Percentiles rank a stretch among this genome's conserved stretches.
These are phyloP conservation scores for Coniochaeta sp. DNA, from an alignment of 2,329 filamentous ascomycete species.

Conservation along the genomic window DNA sequence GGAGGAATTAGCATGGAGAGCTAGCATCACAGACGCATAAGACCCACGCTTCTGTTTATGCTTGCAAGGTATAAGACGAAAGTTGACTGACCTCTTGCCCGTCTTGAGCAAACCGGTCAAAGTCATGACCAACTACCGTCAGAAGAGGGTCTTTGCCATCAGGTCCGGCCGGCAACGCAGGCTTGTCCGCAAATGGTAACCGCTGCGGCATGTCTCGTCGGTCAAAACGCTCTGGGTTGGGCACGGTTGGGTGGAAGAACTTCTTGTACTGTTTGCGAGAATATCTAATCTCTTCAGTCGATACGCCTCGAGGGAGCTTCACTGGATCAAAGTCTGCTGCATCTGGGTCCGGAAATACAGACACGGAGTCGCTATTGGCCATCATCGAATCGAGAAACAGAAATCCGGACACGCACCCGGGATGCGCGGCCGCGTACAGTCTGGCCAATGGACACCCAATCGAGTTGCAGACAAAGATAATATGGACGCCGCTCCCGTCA, in stretches of 20 bases:
- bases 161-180: conserved; percentile 27
- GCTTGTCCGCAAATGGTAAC: conserved; percentile 34
- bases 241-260: conserved; percentile 40
- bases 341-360: conserved; percentile 48
- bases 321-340: conserved; percentile 31
- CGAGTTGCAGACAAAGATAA: conserved; percentile 43
- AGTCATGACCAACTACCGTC: conserved; percentile 46
- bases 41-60: background rate
- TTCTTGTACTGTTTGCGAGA: conserved; percentile 25
- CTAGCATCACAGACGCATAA: background rate
- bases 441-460: conserved; percentile 46
- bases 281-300: conserved; percentile 22
- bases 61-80: background rate
- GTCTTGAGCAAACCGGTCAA: conserved; percentile 42
- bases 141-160: conserved; percentile 29
- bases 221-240: conserved; percentile 41
- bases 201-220: conserved; percentile 34
- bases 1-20: background rate
- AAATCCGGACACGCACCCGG: conserved; percentile 34
- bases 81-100: conserved; percentile 15
- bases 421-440: conserved; percentile 40
- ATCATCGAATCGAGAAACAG: conserved; percentile 51
- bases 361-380: conserved; percentile 48
- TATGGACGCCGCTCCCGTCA: background rate
- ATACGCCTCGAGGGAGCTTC: conserved; percentile 30